A percentile compares a stretch with the other conserved stretches of the same genome.
Conservation (phyloP, 2,329 filamentous ascomycete genomes). For the Pestalotiopsis sp. region DNA sequence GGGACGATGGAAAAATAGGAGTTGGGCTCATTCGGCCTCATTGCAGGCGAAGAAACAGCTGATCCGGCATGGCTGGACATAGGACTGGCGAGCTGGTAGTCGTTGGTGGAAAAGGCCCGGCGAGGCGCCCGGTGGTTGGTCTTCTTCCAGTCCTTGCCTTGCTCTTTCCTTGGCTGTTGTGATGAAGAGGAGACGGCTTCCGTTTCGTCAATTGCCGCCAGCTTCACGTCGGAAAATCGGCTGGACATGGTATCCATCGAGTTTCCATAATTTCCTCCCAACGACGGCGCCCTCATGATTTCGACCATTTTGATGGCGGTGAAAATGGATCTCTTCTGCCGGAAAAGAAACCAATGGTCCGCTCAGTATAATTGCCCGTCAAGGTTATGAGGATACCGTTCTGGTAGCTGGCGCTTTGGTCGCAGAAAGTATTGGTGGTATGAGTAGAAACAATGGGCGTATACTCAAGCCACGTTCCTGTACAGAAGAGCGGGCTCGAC, state of each 20-base stretch:
- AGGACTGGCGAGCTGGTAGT: constrained; percentile 28
- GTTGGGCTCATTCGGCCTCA: constrained; percentile 2
- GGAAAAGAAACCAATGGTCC: not conserved
- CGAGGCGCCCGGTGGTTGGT: constrained; percentile 25
- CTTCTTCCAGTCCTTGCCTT: constrained; percentile 15
- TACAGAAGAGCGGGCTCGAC: not conserved
- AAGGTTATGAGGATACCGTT: not conserved
- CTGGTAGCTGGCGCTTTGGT: not conserved
- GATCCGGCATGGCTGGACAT: constrained; percentile 21
- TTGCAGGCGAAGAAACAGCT: constrained; percentile 16
- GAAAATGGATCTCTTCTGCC: not conserved
- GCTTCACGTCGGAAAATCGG: constrained; percentile 27
- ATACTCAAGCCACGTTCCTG: not conserved
- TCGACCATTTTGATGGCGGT: constrained; percentile 30
- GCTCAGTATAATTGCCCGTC: not conserved
- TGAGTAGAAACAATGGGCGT: not conserved
- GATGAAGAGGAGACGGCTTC: constrained; percentile 1
- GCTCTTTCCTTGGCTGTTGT: constrained; percentile 13
- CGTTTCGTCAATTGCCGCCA: constrained; percentile 26
- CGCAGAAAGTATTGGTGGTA: not conserved
- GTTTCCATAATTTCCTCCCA: constrained; percentile 23
- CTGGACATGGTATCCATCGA: constrained; percentile 28
- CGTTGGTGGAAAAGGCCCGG: constrained; percentile 33
- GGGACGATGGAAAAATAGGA: constrained; percentile 11
- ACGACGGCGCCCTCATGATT: constrained; percentile 28